phyloP scores from a whole-genome alignment of 2,329 filamentous ascomycete species.

The Alternaria arborescens region DNA sequence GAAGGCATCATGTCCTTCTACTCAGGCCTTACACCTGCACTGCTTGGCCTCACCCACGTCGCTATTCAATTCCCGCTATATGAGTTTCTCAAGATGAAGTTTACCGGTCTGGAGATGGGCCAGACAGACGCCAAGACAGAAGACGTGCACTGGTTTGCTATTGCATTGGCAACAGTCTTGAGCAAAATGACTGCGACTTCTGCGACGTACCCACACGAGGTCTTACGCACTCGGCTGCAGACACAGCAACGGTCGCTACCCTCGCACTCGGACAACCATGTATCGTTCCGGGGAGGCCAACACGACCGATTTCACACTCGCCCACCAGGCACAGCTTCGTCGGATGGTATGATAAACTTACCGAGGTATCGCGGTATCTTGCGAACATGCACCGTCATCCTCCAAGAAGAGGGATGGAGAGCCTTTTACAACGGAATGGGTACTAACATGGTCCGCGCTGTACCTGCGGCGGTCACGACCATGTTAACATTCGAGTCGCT shows the following conservation, averaged over 20 bases:
- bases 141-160: constrained; percentile 79
- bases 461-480: constrained; percentile 94
- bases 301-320: constrained; percentile 54
- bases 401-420: constrained; percentile 91
- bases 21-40: constrained; percentile 88
- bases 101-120: constrained; percentile 91
- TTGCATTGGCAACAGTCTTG: constrained; percentile 86
- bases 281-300: constrained; percentile 55
- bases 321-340: constrained; percentile 57
- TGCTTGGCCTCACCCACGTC: constrained; percentile 92
- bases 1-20: constrained; percentile 94
- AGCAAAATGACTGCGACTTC: constrained; percentile 95
- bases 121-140: constrained; percentile 65
- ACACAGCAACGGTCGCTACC: constrained; percentile 81
- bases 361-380: constrained; percentile 78
- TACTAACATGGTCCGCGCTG: constrained; percentile 94
- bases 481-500: constrained; percentile 95
- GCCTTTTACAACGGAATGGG: constrained; percentile 98
- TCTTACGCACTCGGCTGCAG: constrained; percentile 90
- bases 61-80: constrained; percentile 98
- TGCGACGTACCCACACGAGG: constrained; percentile 96
- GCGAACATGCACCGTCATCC: constrained; percentile 82
- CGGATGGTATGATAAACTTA: constrained; percentile 65
- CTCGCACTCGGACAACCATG: constrained; percentile 57
- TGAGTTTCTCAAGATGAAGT: constrained; percentile 88